Evolutionary conservation across 352 stramenopile species (phyloP).

Genomic region (Phytophthora citricola): DNA sequence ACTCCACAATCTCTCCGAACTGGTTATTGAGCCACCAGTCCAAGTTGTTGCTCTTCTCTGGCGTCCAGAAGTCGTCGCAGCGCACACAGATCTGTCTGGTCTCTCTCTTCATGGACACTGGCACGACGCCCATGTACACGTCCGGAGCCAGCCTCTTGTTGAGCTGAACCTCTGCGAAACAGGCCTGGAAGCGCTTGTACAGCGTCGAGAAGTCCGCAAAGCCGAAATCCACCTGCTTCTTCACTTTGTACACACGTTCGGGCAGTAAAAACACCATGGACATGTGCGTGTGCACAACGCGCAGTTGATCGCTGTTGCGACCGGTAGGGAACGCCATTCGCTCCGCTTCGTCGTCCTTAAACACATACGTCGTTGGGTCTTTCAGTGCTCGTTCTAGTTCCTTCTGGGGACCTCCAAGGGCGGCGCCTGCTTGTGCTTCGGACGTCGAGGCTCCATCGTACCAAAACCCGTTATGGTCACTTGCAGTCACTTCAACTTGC

Average conservation of each 20-base stretch:
- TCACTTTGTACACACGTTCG: slow-evolving; percentile 74
- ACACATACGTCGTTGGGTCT: slow-evolving; percentile 4
- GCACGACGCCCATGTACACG: slow-evolving; percentile 75
- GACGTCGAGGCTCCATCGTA: slow-evolving; percentile 62
- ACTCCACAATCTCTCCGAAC: slow-evolving; percentile 78
- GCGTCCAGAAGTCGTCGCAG: slow-evolving; percentile 73
- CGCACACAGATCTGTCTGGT: slow-evolving; percentile 59
- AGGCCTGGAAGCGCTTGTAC: slow-evolving; percentile 76
- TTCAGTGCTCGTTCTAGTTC: slow-evolving; percentile 53
- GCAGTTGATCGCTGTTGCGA: slow-evolving; percentile 18
- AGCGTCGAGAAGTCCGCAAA: slow-evolving; percentile 81
- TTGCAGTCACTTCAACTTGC: slow-evolving; percentile 8
- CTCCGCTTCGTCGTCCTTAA: slow-evolving; percentile 7
- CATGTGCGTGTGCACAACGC: slow-evolving; percentile 75
- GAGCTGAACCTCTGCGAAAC: slow-evolving; percentile 73
- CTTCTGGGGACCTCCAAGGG: slow-evolving; percentile 47
- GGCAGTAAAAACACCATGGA: slow-evolving; percentile 76
- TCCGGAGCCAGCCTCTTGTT: slow-evolving; percentile 70
- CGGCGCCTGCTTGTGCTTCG: slow-evolving; percentile 72
- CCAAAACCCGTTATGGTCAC: not conserved
- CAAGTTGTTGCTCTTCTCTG: slow-evolving; percentile 61
- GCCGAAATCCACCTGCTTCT: slow-evolving; percentile 77
- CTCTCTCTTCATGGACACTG: slow-evolving; percentile 68
- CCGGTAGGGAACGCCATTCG: slow-evolving; percentile 33
- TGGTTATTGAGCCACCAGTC: slow-evolving; percentile 75